Percentiles rank a stretch among this genome's conserved stretches.
Conservation (phyloP, 73 alveolate genomes). For the Effrenium voratum region DNA sequence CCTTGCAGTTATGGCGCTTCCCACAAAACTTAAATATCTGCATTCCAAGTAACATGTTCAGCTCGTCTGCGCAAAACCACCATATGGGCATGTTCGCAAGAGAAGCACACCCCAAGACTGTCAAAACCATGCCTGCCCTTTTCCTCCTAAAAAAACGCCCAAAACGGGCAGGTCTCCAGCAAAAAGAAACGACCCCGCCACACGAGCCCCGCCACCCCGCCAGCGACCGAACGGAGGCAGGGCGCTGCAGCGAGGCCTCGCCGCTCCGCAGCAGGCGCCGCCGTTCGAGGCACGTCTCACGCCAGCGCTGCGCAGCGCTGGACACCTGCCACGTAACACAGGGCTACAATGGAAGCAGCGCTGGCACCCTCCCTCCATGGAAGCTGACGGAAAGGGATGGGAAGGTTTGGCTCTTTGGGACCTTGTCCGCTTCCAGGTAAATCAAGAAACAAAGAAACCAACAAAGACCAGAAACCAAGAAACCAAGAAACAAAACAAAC, state of each 20-base stretch:
- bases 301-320: conserved; percentile 5
- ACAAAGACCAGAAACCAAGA: neutral
- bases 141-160: neutral
- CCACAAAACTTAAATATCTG: no score
- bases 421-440: neutral
- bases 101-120: neutral
- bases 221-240: neutral
- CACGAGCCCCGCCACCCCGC: neutral
- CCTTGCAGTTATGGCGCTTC: no score
- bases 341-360: neutral
- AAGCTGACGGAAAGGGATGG: neutral
- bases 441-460: neutral
- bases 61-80: neutral
- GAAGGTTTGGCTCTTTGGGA: no score
- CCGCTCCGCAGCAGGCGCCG: conserved; percentile 22
- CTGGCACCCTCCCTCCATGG: neutral
- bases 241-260: neutral
- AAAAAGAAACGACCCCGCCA: neutral
- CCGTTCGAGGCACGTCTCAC: neutral
- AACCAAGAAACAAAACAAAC: neutral
- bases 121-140: neutral
- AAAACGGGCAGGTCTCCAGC: no score
- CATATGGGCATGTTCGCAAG: neutral
- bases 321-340: neutral
- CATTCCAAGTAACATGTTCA: no score